phyloP scores from a whole-genome alignment of 106 monocot species.

The Allium sativum region DNA sequence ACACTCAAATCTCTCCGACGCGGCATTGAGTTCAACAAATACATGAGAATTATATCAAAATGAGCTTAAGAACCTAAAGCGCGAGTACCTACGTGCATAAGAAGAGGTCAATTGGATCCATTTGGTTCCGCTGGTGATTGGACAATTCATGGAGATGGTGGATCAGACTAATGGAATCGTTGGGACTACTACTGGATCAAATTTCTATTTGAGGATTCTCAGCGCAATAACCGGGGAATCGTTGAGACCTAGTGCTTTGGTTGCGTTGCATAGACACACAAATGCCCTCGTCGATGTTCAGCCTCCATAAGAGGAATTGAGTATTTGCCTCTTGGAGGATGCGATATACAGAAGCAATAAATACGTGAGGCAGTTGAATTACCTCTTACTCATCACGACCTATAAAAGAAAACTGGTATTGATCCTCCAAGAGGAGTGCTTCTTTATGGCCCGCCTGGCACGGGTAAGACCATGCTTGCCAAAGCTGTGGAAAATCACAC shows the following conservation, averaged over 20 bases:
- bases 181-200: slow-evolving; percentile 85
- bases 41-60: slow-evolving; percentile 92
- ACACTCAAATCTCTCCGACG: slow-evolving; percentile 73
- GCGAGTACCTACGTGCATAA: slow-evolving; percentile 84
- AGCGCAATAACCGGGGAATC: slow-evolving; percentile 84
- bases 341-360: slow-evolving; percentile 96
- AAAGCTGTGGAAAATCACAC: slow-evolving; percentile 91
- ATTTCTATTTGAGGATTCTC: slow-evolving; percentile 83
- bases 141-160: slow-evolving; percentile 99
- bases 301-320: slow-evolving; percentile 84
- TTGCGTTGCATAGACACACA: slow-evolving; percentile 85
- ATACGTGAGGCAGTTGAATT: slow-evolving; percentile 91
- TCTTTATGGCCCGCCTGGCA: slow-evolving; percentile 92
- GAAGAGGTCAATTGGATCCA: slow-evolving; percentile 98
- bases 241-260: slow-evolving; percentile 78
- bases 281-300: slow-evolving; percentile 91
- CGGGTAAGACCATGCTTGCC: slow-evolving; percentile 97
- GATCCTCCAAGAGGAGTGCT: slow-evolving; percentile 97
- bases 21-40: slow-evolving; percentile 81
- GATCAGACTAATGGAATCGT: slow-evolving; percentile 94
- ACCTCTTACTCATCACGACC: slow-evolving; percentile 86
- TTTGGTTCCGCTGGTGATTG: slow-evolving; percentile 87
- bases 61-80: slow-evolving; percentile 95
- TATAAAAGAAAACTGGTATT: slow-evolving; percentile 91
- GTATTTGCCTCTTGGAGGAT: slow-evolving; percentile 95